A percentile compares a stretch with the other conserved stretches of the same genome.
Conservation (phyloP, 2,329 filamentous ascomycete genomes). For the Cladophialophora psammophila region DNA sequence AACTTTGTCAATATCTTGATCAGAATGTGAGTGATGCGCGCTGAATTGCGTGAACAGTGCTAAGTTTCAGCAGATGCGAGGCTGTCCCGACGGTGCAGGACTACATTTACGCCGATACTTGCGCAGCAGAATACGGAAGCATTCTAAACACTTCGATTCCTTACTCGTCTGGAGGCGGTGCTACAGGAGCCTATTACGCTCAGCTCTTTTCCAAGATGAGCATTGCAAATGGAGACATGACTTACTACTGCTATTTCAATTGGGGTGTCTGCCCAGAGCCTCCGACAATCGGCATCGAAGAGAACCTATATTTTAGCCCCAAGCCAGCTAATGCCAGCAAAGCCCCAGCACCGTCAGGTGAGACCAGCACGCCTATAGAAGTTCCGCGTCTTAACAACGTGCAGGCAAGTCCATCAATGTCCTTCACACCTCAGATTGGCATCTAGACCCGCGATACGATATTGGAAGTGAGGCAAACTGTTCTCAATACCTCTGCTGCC, state of each 20-base stretch:
- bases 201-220: slow-evolving; percentile 6
- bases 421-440: slow-evolving; percentile 13
- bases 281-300: slow-evolving; percentile 7
- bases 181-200: slow-evolving; percentile 3
- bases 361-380: too few relatives aligned
- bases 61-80: not conserved
- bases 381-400: not conserved
- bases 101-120: slow-evolving; percentile 6
- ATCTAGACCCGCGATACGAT: slow-evolving; percentile 11
- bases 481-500: slow-evolving; percentile 12
- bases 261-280: slow-evolving; percentile 10
- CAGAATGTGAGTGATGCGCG: not conserved
- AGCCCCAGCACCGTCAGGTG: slow-evolving; percentile 4
- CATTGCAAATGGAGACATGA: slow-evolving; percentile 1
- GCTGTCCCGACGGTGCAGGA: slow-evolving; percentile 11
- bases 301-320: slow-evolving; percentile 8
- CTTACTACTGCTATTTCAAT: slow-evolving; percentile 13
- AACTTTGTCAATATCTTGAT: slow-evolving; percentile 2
- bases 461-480: slow-evolving; percentile 10
- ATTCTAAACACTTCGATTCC: not conserved
- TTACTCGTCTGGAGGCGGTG: slow-evolving; percentile 1
- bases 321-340: slow-evolving; percentile 6
- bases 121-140: slow-evolving; percentile 8
- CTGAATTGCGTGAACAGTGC: not conserved
- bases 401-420: slow-evolving; percentile 9